phyloP scores from a whole-genome alignment of 768 basidiomycete genomes.

The Sarcodon aspratus region DNA sequence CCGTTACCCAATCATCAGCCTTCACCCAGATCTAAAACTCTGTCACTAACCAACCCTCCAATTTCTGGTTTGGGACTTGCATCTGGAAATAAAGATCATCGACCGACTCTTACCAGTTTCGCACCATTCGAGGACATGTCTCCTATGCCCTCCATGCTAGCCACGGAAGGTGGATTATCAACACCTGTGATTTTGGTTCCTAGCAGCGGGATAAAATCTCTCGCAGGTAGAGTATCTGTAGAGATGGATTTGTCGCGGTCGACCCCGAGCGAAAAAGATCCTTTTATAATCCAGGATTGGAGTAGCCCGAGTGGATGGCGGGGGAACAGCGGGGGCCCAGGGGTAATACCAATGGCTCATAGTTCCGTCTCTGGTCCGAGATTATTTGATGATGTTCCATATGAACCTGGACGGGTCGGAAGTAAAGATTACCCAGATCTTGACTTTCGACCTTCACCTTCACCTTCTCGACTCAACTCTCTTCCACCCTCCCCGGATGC shows the following conservation, averaged over 20 bases:
- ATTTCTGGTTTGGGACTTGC: constrained; percentile 30
- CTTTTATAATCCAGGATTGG: constrained; percentile 42
- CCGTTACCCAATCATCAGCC: constrained; percentile 14
- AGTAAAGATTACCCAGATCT: constrained; percentile 22
- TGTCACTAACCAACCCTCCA: background rate
- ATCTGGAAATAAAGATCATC: constrained; percentile 20
- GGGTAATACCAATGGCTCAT: constrained; percentile 4
- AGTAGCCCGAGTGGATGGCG: constrained; percentile 11
- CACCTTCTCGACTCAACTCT: constrained; percentile 14
- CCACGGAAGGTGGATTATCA: constrained; percentile 19
- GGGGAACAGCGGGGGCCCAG: background rate
- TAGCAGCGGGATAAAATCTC: constrained; percentile 40
- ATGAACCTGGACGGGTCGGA: constrained; percentile 34
- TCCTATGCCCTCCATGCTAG: background rate
- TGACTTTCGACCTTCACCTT: constrained; percentile 15
- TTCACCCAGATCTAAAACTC: constrained; percentile 3
- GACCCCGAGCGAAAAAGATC: constrained; percentile 43
- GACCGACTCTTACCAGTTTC: constrained; percentile 24
- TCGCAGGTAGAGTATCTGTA: constrained; percentile 22
- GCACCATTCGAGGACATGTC: constrained; percentile 39
- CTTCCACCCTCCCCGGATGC: constrained; percentile 15
- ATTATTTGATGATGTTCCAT: constrained; percentile 16
- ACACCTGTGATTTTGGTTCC: constrained; percentile 42
- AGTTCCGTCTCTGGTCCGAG: constrained; percentile 12
- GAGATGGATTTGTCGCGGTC: constrained; percentile 28